These are phyloP conservation scores for Staphylotrichum longicolle DNA, from an alignment of 495 filamentous ascomycete species.

Conservation along the genomic window DNA sequence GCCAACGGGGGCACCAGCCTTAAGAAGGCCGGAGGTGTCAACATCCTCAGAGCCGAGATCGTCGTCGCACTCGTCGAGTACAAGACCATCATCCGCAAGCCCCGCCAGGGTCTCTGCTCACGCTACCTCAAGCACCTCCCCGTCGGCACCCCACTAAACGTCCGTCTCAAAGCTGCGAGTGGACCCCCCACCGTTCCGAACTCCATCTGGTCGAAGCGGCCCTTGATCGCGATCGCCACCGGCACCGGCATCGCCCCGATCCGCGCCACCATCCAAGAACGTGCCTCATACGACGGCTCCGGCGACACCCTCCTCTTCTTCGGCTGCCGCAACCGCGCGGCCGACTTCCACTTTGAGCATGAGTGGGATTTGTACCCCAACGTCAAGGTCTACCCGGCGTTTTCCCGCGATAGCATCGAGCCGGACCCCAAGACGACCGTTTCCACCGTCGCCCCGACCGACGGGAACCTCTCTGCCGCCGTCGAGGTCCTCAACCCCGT, in stretches of 20 bases:
- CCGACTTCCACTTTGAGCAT: constrained; percentile 75
- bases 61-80: constrained; percentile 92
- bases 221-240: constrained; percentile 78
- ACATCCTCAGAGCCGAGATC: constrained; percentile 60
- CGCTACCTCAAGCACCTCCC: constrained; percentile 70
- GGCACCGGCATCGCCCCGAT: constrained; percentile 92
- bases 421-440: constrained; percentile 25
- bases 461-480: neutral
- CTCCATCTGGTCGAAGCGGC: constrained; percentile 30
- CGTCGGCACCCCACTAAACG: constrained; percentile 53
- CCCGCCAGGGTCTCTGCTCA: constrained; percentile 85
- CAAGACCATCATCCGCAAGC: constrained; percentile 79
- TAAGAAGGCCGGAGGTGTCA: neutral
- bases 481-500: neutral
- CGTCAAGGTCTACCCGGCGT: constrained; percentile 68
- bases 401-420: constrained; percentile 57
- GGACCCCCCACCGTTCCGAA: constrained; percentile 19
- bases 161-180: constrained; percentile 48
- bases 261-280: constrained; percentile 73
- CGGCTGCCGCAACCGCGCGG: constrained; percentile 67
- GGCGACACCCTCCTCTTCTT: constrained; percentile 62
- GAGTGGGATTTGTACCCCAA: constrained; percentile 61
- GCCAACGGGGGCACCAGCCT: constrained; percentile 61
- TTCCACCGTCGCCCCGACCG: neutral
- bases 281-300: constrained; percentile 28